Base-by-base conservation (phyloP, 108 stramenopile species). In the Cyclotella cryptica region DNA sequence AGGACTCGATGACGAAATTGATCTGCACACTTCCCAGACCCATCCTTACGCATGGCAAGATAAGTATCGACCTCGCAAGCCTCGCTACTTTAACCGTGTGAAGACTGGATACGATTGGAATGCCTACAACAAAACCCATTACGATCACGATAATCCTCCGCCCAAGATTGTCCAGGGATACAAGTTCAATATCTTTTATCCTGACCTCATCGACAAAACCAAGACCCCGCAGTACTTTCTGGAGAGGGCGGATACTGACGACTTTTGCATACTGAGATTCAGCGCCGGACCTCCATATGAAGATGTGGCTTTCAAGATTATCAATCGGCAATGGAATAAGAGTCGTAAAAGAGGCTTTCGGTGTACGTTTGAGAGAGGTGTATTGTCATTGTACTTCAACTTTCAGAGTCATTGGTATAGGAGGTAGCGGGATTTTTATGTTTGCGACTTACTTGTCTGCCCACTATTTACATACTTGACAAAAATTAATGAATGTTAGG, bases 121-220 rank as follows among this genome's bases (percentile, higher is more conserved):
- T 90, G 93, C 94, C 80, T 98, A 99, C 95, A 99, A 99, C 81
- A 96, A 96, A 76, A 96, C 98, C 12, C 98, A 99, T 79, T 99
- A 94, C 72, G 98, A 99, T 88, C 88, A 88, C 63, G 99, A 99
- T 67, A 98, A 98, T 72, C 99, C 99, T 30, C 99, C 99, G 15
- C 99, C 99, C n/a, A 98, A 98, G 84, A 95, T 92, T 61, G 96
- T 99, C 15, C 98, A 99, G 84, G 98, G 99, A 17, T 99, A 99
- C 89, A 98, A 98, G 72, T 99, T 99, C 87, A 98, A 97, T 73
- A 86, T 99, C 45, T 98, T 98, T 78, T 99, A 99, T 86, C 97
- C 99, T 42, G 99, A 99, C 78, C 92, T 99, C 27, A 96, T 99
- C 53, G 98, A 99, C 78, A 93, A 90, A 52, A 86, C 89, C 64